Evolutionary conservation across 2,329 filamentous ascomycete species (phyloP).

Genomic region (Diaporthe citriasiana): DNA sequence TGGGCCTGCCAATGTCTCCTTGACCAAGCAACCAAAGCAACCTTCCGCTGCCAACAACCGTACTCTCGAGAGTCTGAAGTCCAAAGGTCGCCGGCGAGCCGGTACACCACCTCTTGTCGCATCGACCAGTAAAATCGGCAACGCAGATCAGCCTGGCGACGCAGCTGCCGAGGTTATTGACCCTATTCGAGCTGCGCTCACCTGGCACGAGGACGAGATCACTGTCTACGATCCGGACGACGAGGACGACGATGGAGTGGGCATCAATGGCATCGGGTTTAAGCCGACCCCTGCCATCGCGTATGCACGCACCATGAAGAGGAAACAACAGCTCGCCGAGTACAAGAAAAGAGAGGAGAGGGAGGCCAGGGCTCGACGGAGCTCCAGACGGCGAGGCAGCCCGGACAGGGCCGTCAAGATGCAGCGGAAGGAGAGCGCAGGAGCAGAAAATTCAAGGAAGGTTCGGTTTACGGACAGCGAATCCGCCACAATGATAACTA

Average conservation of each 20-base stretch:
- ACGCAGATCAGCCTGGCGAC: constrained; percentile 48
- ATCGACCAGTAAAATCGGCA: constrained; percentile 42
- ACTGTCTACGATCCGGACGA: constrained; percentile 76
- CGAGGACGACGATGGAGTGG: constrained; percentile 75
- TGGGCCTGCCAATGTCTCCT: constrained; percentile 30
- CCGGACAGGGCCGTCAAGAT: constrained; percentile 46
- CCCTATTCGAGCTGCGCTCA: constrained; percentile 70
- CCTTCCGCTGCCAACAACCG: constrained; percentile 23
- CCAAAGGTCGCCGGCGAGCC: constrained; percentile 43
- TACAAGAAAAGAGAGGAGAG: constrained; percentile 73
- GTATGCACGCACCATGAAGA: constrained; percentile 68
- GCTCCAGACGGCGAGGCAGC: constrained; percentile 62
- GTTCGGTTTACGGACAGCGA: constrained; percentile 60
- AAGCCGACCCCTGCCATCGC: constrained; percentile 74
- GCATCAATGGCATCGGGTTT: constrained; percentile 78
- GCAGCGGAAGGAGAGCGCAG: constrained; percentile 48
- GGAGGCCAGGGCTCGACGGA: constrained; percentile 71
- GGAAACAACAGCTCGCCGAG: constrained; percentile 72
- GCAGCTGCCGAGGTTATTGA: constrained; percentile 60
- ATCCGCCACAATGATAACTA: constrained; percentile 36
- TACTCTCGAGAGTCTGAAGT: constrained; percentile 25
- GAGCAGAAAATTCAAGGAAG: constrained; percentile 46
- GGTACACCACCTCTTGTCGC: constrained; percentile 55
- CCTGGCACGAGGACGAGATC: constrained; percentile 78
- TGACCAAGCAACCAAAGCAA: constrained; percentile 19